Evolutionary conservation across 331 rosid genomes (phyloP), one percentile per base, ranked within the genome.

Genomic region (Quercus phellos): DNA sequence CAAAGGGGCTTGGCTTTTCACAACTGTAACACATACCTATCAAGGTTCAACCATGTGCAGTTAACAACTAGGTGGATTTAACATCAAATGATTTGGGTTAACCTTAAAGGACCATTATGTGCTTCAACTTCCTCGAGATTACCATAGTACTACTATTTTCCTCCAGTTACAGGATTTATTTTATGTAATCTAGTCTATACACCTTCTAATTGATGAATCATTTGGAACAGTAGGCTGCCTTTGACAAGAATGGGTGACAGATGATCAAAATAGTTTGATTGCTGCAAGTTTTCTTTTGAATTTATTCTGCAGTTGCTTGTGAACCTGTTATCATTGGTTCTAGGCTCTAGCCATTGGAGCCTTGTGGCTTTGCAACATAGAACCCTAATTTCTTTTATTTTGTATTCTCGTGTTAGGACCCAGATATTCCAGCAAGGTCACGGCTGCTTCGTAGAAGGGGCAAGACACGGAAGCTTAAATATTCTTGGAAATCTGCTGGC

Each of bases 401-500:
- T 46, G 60, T 55, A 58, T 77, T 79, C 56, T 59, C 73, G 74
- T 84, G 34, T 56, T 77, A 90, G 97, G 92, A 92, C 73, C 97
- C 79, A 78, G 97, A 94, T 74, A 85, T 94, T 84, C 90, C 93
- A 32, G 64, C 79, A 34, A 91, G 84, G 74, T 74, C 92, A 17
- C 81, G 90, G 17, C 76, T 75, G 70, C 82, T 75, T 22, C 90
- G 91, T 35, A 88, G 81, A 84, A 84, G 85, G 66, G 90, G 92
- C 8, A 94, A 87, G 84, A 72, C 92, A 54, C 84, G 86, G 74
- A 92, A 85, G 87, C 88, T 85, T 16, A 92, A 82, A 43, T 88
- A 84, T 85, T 83, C 97, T 55, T 84, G 88, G 84, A 94, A 94
- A 77, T 87, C 98, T 73, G 88, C 97, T 35, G 92, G 97, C 32